A percentile compares a stretch with the other conserved stretches of the same genome.
Evolutionary conservation across 2,329 filamentous ascomycete species (phyloP).

Genomic region (Microthyrium microscopicum): DNA sequence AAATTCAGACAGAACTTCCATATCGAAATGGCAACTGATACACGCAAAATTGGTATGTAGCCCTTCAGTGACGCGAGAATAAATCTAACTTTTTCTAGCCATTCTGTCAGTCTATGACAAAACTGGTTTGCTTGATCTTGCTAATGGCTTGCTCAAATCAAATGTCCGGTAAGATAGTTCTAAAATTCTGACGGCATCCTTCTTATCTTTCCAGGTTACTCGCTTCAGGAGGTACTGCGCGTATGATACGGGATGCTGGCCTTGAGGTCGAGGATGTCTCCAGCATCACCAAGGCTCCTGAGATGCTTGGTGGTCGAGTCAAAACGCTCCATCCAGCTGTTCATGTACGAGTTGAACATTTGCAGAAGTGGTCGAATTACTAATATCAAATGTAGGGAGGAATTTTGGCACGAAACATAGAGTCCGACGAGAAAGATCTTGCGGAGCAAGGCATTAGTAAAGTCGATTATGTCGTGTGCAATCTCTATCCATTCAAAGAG

Average conservation of each 20-base stretch:
- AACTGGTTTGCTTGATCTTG: slow-evolving; percentile 77
- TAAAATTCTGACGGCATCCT: not conserved
- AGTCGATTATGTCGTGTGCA: slow-evolving; percentile 51
- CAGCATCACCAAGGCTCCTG: slow-evolving; percentile 82
- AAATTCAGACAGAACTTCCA: no score
- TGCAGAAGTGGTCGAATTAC: not conserved
- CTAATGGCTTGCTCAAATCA: slow-evolving; percentile 75
- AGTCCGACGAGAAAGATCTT: slow-evolving; percentile 91
- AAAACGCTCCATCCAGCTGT: slow-evolving; percentile 97
- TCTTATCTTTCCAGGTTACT: slow-evolving; percentile 38
- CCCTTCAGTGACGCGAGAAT: not conserved
- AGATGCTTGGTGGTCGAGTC: slow-evolving; percentile 84
- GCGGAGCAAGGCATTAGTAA: slow-evolving; percentile 26
- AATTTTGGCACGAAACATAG: slow-evolving; percentile 86
- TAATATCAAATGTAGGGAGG: slow-evolving; percentile 36
- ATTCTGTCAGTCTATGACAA: slow-evolving; percentile 99
- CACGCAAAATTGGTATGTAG: not conserved
- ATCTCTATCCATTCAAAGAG: slow-evolving; percentile 98
- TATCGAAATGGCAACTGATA: not conserved
- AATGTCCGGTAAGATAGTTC: slow-evolving; percentile 47
- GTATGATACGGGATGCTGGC: slow-evolving; percentile 90
- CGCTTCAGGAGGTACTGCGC: slow-evolving; percentile 87
- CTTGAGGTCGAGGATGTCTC: slow-evolving; percentile 97
- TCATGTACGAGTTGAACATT: slow-evolving; percentile 34
- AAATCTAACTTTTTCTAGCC: slow-evolving; percentile 26